These are phyloP conservation scores for Scutellaria galericulata DNA, from an alignment of 257 asterid species.

Conservation along the genomic window DNA sequence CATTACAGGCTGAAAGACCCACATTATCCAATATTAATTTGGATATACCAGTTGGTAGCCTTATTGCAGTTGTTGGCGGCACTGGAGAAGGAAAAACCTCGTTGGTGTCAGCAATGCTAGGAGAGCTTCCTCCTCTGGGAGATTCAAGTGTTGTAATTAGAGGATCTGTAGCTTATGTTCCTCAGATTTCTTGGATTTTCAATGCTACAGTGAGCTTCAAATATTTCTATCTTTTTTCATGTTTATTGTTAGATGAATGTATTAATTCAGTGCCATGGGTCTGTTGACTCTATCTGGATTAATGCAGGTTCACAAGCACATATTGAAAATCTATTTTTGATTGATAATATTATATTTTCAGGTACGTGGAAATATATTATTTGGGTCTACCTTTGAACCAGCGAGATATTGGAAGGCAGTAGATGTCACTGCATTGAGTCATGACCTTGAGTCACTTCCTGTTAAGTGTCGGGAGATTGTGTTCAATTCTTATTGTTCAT, in stretches of 20 bases:
- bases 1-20: constrained; percentile 68
- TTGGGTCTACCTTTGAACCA: constrained; percentile 73
- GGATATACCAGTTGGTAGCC: constrained; percentile 82
- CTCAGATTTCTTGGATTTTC: constrained; percentile 94
- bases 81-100: constrained; percentile 99
- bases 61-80: constrained; percentile 87
- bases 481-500: background rate
- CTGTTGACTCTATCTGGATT: constrained; percentile 25
- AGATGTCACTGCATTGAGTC: constrained; percentile 73
- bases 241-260: background rate
- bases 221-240: constrained; percentile 22
- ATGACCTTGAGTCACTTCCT: constrained; percentile 84
- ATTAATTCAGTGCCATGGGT: background rate
- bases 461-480: constrained; percentile 50
- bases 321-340: constrained; percentile 12
- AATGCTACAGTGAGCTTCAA: constrained; percentile 80
- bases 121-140: constrained; percentile 83
- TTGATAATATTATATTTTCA: constrained; percentile 32
- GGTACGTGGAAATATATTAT: constrained; percentile 85
- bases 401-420: constrained; percentile 72
- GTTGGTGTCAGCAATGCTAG: constrained; percentile 82
- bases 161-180: constrained; percentile 91
- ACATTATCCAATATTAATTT: constrained; percentile 74
- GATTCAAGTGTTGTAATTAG: constrained; percentile 67
- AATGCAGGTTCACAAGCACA: background rate